These are phyloP conservation scores for Kwoniella dejecticola DNA, from an alignment of 768 basidiomycete genomes.

Conservation along the genomic window DNA sequence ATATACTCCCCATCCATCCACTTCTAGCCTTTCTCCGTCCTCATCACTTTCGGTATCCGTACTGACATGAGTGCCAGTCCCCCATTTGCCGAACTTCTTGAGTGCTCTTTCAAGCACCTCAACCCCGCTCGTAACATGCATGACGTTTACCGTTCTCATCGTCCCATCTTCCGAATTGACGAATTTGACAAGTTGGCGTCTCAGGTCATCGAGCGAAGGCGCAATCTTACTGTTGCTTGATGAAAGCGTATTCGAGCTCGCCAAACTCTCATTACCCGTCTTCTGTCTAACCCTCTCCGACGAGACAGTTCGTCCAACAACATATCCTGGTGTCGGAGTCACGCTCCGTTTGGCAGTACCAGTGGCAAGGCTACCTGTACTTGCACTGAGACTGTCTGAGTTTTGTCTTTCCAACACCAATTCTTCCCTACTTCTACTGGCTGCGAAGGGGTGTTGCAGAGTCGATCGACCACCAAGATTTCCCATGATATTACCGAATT, in stretches of 20 bases:
- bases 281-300: constrained; percentile 4
- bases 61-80: constrained; percentile 50
- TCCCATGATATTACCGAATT: constrained; percentile 37
- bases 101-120: constrained; percentile 87
- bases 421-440: constrained; percentile 19
- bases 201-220: constrained; percentile 69
- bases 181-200: constrained; percentile 86
- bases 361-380: constrained; percentile 16
- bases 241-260: constrained; percentile 11
- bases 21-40: constrained; percentile 69
- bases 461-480: constrained; percentile 16
- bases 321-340: constrained; percentile 22
- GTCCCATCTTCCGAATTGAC: constrained; percentile 76
- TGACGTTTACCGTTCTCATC: constrained; percentile 72
- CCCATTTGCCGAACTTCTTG: constrained; percentile 78
- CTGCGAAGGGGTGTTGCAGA: constrained; percentile 42
- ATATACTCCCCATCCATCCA: constrained; percentile 89
- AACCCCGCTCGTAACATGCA: constrained; percentile 70
- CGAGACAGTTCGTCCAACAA: constrained; percentile 6
- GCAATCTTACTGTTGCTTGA: constrained; percentile 51
- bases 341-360: constrained; percentile 12
- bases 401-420: constrained; percentile 11
- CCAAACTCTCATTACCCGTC: constrained; percentile 7
- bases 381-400: constrained; percentile 9
- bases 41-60: constrained; percentile 64